Conservation (phyloP, 169 alveolate species). For the Fabrea salina region DNA sequence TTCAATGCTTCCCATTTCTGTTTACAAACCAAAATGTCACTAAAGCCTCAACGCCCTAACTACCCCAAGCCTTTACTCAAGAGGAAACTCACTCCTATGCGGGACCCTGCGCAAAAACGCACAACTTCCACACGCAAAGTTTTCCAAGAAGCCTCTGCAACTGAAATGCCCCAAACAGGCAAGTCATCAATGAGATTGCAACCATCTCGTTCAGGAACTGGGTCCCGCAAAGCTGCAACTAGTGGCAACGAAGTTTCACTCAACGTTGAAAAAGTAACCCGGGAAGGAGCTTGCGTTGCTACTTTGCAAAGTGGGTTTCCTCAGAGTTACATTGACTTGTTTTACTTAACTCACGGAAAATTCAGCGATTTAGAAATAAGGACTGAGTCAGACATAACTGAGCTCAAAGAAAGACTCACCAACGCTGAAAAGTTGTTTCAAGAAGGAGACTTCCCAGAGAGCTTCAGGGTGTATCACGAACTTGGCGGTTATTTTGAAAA, state of each 20-base stretch:
- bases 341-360: constrained; percentile 46
- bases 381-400: neutral
- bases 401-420: constrained; percentile 36
- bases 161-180: constrained; percentile 7
- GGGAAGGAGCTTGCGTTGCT: constrained; percentile 16
- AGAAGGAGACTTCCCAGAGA: constrained; percentile 38
- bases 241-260: neutral
- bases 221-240: neutral
- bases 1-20: too few relatives aligned
- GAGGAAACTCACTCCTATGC: constrained; percentile 28
- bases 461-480: constrained; percentile 44
- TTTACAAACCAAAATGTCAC: too few relatives aligned
- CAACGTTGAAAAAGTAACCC: neutral
- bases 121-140: neutral
- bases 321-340: constrained; percentile 59
- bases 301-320: constrained; percentile 40
- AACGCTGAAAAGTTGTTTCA: constrained; percentile 54
- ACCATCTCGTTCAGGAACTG: constrained; percentile 19
- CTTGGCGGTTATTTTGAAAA: constrained; percentile 51
- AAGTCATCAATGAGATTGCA: neutral
- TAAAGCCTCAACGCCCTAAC: too few relatives aligned
- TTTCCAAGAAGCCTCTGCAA: neutral
- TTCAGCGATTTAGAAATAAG: neutral
- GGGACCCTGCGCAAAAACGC: constrained; percentile 9
- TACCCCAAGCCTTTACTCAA: constrained; percentile 24